phyloP scores from a whole-genome alignment of 2,329 filamentous ascomycete genomes.

The Blastomyces silverae region DNA sequence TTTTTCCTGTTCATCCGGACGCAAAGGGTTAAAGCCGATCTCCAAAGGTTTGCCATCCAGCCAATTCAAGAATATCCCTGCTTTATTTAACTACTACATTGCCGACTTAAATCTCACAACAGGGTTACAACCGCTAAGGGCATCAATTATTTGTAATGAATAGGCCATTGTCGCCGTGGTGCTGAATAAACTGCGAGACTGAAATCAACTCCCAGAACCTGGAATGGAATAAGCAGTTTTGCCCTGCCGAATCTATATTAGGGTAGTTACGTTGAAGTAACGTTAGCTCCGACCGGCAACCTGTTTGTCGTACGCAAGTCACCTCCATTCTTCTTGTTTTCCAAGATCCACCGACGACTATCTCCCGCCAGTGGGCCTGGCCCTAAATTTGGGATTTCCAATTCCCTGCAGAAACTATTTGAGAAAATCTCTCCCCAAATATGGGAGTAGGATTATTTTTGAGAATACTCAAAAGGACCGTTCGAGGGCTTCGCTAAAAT shows the following conservation, averaged over 20 bases:
- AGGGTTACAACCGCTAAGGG: not conserved
- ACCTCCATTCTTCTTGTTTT: not conserved
- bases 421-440: not conserved
- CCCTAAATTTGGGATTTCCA: conserved; percentile 1
- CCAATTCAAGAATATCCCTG: not conserved
- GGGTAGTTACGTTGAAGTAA: not conserved
- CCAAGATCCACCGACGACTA: not conserved
- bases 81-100: not conserved
- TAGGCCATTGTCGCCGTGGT: not conserved
- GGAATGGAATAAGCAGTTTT: not conserved
- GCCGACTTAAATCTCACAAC: not conserved
- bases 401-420: conserved; percentile 1
- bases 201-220: not conserved
- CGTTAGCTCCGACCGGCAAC: not conserved
- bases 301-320: not conserved
- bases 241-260: not conserved
- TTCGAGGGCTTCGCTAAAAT: not conserved
- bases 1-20: not conserved
- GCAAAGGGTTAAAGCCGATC: not conserved
- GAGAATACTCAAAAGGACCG: not conserved
- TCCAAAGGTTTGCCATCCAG: not conserved
- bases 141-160: not conserved
- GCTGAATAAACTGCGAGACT: not conserved
- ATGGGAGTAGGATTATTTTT: conserved; percentile 5
- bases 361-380: not conserved